Evolutionary conservation across 1,284 basidiomycete genomes (phyloP), one percentile per base, ranked within the genome.

Genomic region (Melampsora larici-populina): DNA sequence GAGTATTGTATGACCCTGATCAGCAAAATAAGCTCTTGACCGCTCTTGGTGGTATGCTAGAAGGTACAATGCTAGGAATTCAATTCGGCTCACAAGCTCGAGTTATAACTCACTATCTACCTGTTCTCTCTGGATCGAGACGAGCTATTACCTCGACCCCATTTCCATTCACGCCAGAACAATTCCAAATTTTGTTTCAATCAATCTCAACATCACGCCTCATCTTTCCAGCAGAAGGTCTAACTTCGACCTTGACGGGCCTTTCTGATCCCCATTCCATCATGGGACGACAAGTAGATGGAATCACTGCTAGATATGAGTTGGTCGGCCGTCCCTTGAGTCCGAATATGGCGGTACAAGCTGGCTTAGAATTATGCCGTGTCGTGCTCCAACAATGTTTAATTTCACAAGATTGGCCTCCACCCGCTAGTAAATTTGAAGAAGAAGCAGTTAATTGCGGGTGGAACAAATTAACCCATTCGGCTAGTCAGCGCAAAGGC

Each of bases 31-130:
- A 49, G 43, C 58, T 77, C 33, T 66, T 77, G 24, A 55, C 24
- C 51, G 55, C 67, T 36, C 62, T 77, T 26, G 67, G 67, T 13
- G 40, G 40, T 62, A 68, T 77, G 29, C 46, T 77, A 43, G 29
- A 31, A 40, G 31, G 29, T 36, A 40, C 26, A 29, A 31, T 64
- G 8, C 43, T 63, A 17, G 58, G 75, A 15, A 11, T 64, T 40
- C 55, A 68, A 55, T 48, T 69, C 18, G 66, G 58, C 29, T 70
- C 66, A 24, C 67, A 65, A 9, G 24, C 62, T 26, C 66, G 67
- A 21, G 51, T 77, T 36, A 60, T 77, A n/a, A 77, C 67, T 69
- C 75, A 77, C 49, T 77, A 33, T 13, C 55, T 77, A 46, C 75
- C 75, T 31, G 49, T 60, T 43, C 60, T 77, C 9, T 77, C 75